Percentiles rank a stretch among this genome's conserved stretches.
phyloP scores from a whole-genome alignment of 495 filamentous ascomycete species.

The Schizothecium vesticola region DNA sequence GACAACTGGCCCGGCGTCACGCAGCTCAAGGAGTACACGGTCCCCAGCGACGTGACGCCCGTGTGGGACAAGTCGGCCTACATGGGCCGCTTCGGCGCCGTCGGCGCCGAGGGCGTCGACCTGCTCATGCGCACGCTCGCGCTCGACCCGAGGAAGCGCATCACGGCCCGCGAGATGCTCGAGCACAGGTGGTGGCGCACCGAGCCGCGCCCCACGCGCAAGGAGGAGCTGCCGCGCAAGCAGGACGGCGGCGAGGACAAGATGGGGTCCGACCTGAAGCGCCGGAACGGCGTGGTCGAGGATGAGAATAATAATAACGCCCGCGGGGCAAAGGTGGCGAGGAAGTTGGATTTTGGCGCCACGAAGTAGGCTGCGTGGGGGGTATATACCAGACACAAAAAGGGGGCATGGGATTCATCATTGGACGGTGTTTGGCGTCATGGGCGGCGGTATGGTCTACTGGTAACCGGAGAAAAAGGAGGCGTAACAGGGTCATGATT shows the following conservation, averaged over 20 bases:
- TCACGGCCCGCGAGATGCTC: slow-evolving; percentile 68
- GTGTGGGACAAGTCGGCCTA: slow-evolving; percentile 64
- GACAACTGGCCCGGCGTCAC: slow-evolving; percentile 93
- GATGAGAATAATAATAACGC: slow-evolving; percentile 36
- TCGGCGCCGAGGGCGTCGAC: slow-evolving; percentile 77
- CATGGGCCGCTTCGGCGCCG: slow-evolving; percentile 63
- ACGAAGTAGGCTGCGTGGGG: slow-evolving; percentile 36
- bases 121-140: slow-evolving; percentile 78
- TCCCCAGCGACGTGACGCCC: slow-evolving; percentile 55
- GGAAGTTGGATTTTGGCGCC: slow-evolving; percentile 78
- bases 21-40: slow-evolving; percentile 67
- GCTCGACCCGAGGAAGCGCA: slow-evolving; percentile 78
- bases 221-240: slow-evolving; percentile 70
- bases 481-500: not conserved
- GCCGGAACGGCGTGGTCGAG: slow-evolving; percentile 68
- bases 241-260: slow-evolving; percentile 61
- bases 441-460: too few species aligned
- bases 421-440: not conserved
- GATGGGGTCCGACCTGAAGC: slow-evolving; percentile 78
- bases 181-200: slow-evolving; percentile 81
- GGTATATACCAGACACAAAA: not conserved
- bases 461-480: not conserved
- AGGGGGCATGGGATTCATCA: not conserved
- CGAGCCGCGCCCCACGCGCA: slow-evolving; percentile 77
- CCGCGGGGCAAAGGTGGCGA: slow-evolving; percentile 65